A percentile compares a stretch with the other conserved stretches of the same genome.
These are phyloP conservation scores for Botrytis medusae DNA, from an alignment of 2,329 filamentous ascomycete species.

Conservation along the genomic window DNA sequence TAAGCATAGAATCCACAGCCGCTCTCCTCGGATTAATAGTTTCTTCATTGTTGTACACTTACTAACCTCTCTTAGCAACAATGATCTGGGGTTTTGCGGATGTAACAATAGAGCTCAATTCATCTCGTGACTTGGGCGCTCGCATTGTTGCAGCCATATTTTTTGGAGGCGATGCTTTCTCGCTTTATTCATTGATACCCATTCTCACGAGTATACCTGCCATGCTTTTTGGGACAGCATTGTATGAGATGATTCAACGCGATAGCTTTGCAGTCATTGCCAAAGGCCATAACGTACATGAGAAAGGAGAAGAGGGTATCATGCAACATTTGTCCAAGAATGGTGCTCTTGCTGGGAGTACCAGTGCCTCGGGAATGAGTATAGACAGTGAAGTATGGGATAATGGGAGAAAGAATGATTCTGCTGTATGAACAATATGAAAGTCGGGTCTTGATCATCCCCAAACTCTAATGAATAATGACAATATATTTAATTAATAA, in stretches of 20 bases:
- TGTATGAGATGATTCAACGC: constrained; percentile 55
- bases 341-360: constrained; percentile 37
- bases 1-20: neutral
- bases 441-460: neutral
- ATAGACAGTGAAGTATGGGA: constrained; percentile 10
- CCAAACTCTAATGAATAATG: neutral
- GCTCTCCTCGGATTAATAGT: neutral
- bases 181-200: constrained; percentile 52
- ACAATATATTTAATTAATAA: neutral
- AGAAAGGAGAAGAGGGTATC: constrained; percentile 52
- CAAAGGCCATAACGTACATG: constrained; percentile 49
- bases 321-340: constrained; percentile 44
- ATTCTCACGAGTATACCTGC: constrained; percentile 58
- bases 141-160: constrained; percentile 60
- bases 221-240: constrained; percentile 53
- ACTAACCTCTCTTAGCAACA: constrained; percentile 40
- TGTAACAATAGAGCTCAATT: constrained; percentile 56
- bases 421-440: constrained; percentile 9
- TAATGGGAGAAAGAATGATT: constrained; percentile 14
- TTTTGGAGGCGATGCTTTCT: constrained; percentile 52
- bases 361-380: neutral
- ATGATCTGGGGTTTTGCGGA: constrained; percentile 54
- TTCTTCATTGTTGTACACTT: constrained; percentile 33
- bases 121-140: constrained; percentile 58
- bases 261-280: constrained; percentile 54